phyloP scores from a whole-genome alignment of 208 protist genomes.

The Porcisia deanei region DNA sequence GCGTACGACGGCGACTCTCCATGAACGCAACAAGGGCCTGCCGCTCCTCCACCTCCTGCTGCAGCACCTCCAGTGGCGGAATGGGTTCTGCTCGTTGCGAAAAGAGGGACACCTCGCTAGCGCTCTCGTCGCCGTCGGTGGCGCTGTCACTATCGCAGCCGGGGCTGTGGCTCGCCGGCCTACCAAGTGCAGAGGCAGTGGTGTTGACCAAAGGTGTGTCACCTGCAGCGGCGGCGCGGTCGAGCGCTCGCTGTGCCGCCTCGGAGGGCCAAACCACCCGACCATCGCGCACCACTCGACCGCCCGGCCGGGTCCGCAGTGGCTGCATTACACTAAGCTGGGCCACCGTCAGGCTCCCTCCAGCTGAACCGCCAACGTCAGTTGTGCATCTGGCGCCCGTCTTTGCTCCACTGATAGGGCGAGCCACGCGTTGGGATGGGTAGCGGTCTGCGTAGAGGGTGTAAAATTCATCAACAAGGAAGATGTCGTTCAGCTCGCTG shows the following conservation, averaged over 20 bases:
- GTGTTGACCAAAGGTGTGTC: slow-evolving; percentile 6
- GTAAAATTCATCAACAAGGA: slow-evolving; percentile 93
- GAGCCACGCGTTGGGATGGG: slow-evolving; percentile 46
- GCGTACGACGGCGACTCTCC: slow-evolving; percentile 39
- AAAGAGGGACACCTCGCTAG: not conserved
- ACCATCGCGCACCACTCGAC: slow-evolving; percentile 57
- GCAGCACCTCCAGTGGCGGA: slow-evolving; percentile 45
- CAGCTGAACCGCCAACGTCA: not conserved
- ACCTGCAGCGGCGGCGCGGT: slow-evolving; percentile 15
- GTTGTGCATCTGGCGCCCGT: not conserved
- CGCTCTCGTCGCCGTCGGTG: slow-evolving; percentile 21
- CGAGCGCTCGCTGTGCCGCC: slow-evolving; percentile 42
- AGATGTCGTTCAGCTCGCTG: slow-evolving; percentile 83
- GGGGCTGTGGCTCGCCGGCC: not conserved
- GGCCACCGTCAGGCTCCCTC: slow-evolving; percentile 28
- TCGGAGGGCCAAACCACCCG: slow-evolving; percentile 41
- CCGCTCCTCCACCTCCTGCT: slow-evolving; percentile 74
- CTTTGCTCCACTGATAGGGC: slow-evolving; percentile 14
- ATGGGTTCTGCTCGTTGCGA: slow-evolving; percentile 15
- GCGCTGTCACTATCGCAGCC: not conserved
- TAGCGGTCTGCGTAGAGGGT: slow-evolving; percentile 58
- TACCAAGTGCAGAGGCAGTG: not conserved
- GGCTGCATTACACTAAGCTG: slow-evolving; percentile 63
- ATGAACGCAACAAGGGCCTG: slow-evolving; percentile 63
- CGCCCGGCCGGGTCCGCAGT: slow-evolving; percentile 49